A percentile compares a stretch with the other conserved stretches of the same genome.
Evolutionary conservation across 352 stramenopile species (phyloP).

Genomic region (Chrysophaeum taylorii): DNA sequence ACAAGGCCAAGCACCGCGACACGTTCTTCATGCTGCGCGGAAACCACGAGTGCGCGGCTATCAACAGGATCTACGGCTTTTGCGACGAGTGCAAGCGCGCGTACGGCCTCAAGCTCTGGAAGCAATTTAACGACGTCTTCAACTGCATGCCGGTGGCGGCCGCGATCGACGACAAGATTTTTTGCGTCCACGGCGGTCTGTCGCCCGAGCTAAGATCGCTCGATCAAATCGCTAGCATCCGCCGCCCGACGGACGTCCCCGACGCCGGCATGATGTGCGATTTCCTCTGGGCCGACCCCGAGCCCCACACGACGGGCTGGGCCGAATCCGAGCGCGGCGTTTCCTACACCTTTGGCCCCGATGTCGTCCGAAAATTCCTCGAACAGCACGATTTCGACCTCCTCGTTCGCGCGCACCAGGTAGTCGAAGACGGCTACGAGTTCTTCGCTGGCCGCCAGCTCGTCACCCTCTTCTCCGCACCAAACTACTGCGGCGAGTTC

Average conservation of each 20-base stretch:
- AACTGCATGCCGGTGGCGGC: conserved; percentile 93
- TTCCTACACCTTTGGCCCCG: conserved; percentile 94
- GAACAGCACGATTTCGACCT: conserved; percentile 91
- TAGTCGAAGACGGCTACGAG: conserved; percentile 76
- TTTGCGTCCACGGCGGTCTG: conserved; percentile 92
- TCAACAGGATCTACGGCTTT: conserved; percentile 98
- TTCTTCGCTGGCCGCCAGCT: conserved; percentile 64
- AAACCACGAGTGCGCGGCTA: conserved; percentile 96
- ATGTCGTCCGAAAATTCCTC: conserved; percentile 94
- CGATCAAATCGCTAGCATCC: conserved; percentile 60
- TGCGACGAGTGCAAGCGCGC: conserved; percentile 91
- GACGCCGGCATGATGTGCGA: conserved; percentile 72
- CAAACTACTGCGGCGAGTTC: conserved; percentile 69
- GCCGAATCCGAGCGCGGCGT: conserved; percentile 91
- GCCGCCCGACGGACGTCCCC: conserved; percentile 68
- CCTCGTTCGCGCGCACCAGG: conserved; percentile 93
- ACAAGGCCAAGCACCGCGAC: conserved; percentile 97
- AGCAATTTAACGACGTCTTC: conserved; percentile 94
- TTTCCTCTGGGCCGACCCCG: conserved; percentile 72
- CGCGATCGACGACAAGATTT: conserved; percentile 93
- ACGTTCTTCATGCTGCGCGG: conserved; percentile 93
- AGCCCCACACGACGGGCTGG: conserved; percentile 70
- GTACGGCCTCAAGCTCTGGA: conserved; percentile 83
- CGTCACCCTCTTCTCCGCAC: conserved; percentile 75
- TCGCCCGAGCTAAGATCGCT: conserved; percentile 65